A percentile compares a stretch with the other conserved stretches of the same genome.
Evolutionary conservation across 495 filamentous ascomycete species (phyloP).

Genomic region (Niebla homalea): DNA sequence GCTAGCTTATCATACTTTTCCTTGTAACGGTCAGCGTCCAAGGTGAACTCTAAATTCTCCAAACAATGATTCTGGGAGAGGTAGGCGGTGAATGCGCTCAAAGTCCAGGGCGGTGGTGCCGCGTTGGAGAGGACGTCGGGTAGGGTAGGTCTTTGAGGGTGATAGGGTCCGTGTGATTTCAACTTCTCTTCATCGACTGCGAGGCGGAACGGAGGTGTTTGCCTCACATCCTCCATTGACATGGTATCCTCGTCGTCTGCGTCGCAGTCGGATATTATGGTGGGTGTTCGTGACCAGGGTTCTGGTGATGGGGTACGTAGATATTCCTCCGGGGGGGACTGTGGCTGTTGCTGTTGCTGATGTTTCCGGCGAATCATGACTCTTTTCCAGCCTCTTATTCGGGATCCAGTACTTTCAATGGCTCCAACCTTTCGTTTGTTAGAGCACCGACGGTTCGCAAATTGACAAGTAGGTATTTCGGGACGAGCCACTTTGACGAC

Average conservation of each 20-base stretch:
- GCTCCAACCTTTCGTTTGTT: conserved; percentile 12
- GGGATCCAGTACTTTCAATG: conserved; percentile 9
- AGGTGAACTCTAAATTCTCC: conserved; percentile 93
- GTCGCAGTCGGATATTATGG: conserved; percentile 38
- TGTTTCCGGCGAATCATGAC: conserved; percentile 21
- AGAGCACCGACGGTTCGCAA: conserved; percentile 11
- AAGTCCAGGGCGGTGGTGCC: conserved; percentile 80
- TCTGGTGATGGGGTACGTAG: conserved; percentile 18
- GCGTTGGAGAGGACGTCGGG: conserved; percentile 78
- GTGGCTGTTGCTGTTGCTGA: conserved; percentile 11
- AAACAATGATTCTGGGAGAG: conserved; percentile 95
- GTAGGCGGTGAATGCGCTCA: conserved; percentile 92
- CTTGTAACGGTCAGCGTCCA: conserved; percentile 86
- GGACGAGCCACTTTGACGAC: conserved; percentile 17
- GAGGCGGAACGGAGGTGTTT: conserved; percentile 49
- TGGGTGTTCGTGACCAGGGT: conserved; percentile 10
- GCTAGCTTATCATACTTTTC: conserved; percentile 53
- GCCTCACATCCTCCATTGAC: conserved; percentile 28
- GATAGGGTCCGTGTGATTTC: conserved; percentile 43
- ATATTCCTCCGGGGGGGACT: conserved; percentile 15
- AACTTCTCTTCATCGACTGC: conserved; percentile 25
- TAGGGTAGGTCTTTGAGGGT: conserved; percentile 65
- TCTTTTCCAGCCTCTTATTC: conserved; percentile 16
- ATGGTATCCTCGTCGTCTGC: conserved; percentile 43
- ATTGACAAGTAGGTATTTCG: conserved; percentile 1